Percentiles rank a stretch among this genome's conserved stretches.
Conservation (phyloP, 768 basidiomycete genomes). For the Sarcodon aspratus region DNA sequence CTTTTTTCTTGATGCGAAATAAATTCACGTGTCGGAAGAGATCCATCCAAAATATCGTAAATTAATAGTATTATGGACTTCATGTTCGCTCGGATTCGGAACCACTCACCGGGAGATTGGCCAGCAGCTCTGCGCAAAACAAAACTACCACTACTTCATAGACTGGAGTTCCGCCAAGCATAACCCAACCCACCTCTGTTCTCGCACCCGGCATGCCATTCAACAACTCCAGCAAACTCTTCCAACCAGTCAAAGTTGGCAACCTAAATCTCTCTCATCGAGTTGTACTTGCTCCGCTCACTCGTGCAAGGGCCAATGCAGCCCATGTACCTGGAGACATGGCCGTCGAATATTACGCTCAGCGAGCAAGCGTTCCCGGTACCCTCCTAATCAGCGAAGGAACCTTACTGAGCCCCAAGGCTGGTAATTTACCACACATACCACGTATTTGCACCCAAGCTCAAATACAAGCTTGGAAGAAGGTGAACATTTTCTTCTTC, state of each 20-base stretch:
- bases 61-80: too few relatives aligned
- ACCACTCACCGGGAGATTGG: too few relatives aligned
- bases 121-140: too few relatives aligned
- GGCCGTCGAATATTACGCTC: conserved; percentile 34
- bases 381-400: conserved; percentile 49
- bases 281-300: conserved; percentile 42
- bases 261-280: conserved; percentile 31
- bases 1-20: too few relatives aligned
- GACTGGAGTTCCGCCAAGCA: too few relatives aligned
- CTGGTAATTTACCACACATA: conserved; percentile 35
- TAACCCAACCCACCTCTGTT: too few relatives aligned
- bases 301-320: conserved; percentile 27
- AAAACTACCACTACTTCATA: too few relatives aligned
- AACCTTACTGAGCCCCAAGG: conserved; percentile 36
- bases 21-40: too few relatives aligned
- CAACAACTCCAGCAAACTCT: conserved; percentile 18
- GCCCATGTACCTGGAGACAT: conserved; percentile 25
- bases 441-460: conserved; percentile 59
- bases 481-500: conserved; percentile 15
- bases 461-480: conserved; percentile 43
- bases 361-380: conserved; percentile 34
- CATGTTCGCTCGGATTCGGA: too few relatives aligned
- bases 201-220: too few relatives aligned
- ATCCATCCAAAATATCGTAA: too few relatives aligned
- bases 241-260: conserved; percentile 36